Percentiles rank a stretch among this genome's conserved stretches.
These are phyloP conservation scores for Violaceomyces palustris DNA, from an alignment of 1,284 basidiomycete species.

Conservation along the genomic window DNA sequence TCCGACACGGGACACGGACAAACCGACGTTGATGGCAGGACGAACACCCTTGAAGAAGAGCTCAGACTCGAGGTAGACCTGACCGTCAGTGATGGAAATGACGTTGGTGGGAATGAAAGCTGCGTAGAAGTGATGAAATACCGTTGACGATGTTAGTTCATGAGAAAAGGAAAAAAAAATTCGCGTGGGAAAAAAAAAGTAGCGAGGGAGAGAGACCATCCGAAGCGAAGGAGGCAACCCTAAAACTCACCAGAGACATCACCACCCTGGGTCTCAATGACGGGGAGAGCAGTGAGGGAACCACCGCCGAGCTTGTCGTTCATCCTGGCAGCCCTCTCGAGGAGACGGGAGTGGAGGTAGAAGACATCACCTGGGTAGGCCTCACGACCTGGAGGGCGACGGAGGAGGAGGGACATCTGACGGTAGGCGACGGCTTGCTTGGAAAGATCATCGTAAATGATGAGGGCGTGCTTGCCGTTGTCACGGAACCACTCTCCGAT, in stretches of 20 bases:
- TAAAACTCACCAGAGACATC: too few relatives aligned
- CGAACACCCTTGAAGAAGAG: constrained; percentile 99
- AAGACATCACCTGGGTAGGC: constrained; percentile 99
- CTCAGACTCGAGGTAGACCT: constrained; percentile 52
- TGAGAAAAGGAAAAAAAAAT: too few relatives aligned
- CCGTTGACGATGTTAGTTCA: too few relatives aligned
- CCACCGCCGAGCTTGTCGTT: constrained; percentile 96
- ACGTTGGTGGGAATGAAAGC: constrained; percentile 60
- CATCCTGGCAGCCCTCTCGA: constrained; percentile 99
- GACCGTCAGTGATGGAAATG: constrained; percentile 52
- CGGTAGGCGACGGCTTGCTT: constrained; percentile 99
- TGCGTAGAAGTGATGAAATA: too few relatives aligned
- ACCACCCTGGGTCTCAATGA: constrained; percentile 99
- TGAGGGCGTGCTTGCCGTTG: constrained; percentile 91
- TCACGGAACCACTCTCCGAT: constrained; percentile 99
- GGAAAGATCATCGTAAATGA: constrained; percentile 98
- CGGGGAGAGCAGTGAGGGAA: constrained; percentile 94
- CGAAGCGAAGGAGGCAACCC: too few relatives aligned
- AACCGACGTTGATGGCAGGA: constrained; percentile 99
- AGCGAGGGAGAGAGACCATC: too few relatives aligned
- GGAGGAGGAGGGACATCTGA: constrained; percentile 98
- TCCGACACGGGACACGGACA: constrained; percentile 98
- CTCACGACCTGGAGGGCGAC: constrained; percentile 99
- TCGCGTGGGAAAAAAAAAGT: too few relatives aligned
- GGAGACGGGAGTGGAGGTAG: constrained; percentile 99